Base-by-base conservation (phyloP, 2,329 filamentous ascomycete genomes). In the Apiospora arundinis region DNA sequence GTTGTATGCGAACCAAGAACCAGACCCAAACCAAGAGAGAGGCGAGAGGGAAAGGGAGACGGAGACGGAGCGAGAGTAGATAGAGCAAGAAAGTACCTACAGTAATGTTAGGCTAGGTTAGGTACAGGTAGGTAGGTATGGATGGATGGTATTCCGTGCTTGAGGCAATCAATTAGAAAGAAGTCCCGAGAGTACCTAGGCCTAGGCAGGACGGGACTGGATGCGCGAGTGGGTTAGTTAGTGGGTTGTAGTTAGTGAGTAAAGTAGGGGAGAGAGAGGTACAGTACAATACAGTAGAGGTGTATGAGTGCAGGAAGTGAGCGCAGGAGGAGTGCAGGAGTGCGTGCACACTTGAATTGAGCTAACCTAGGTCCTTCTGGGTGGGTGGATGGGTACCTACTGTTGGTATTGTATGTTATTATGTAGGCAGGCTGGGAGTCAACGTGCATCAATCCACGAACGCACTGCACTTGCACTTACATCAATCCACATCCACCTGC, bases 161-260 rank as follows among this genome's bases (percentile, higher is more conserved):
- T 12, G 37, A 42, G 16, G 44, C 14, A 52, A 28, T 11, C 16
- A 32, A 60, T 37, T 18, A 60, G 52, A 60, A 60, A 60, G 52
- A 60, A 60, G 52, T 60, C 52, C 52, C 52, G 52, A 60, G 52
- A n/a, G 52, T 60, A 60, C 52, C 28, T 60, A 60, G 52, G 52
- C 52, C 52, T 37, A 60, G 52, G 52, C 52, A 60, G 52, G 52
- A 60, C 28, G 52, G 52, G 52, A 60, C 52, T 60, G 52, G 52
- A 11, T 60, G 52, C 16, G 52, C 52, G 52, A 60, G 52, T 60
- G 52, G 52, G 52, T 60, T 60, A 37, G 52, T 60, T 52, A 32
- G 49, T 56, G 52, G 52, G 52, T 37, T 60, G 21, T 42, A 45
- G 16, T 45, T 45, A 60, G 52, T 37, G 52, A 21, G 28, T 52